phyloP scores from a whole-genome alignment of 2,329 filamentous ascomycete species.

The Fusarium transvaalense region DNA sequence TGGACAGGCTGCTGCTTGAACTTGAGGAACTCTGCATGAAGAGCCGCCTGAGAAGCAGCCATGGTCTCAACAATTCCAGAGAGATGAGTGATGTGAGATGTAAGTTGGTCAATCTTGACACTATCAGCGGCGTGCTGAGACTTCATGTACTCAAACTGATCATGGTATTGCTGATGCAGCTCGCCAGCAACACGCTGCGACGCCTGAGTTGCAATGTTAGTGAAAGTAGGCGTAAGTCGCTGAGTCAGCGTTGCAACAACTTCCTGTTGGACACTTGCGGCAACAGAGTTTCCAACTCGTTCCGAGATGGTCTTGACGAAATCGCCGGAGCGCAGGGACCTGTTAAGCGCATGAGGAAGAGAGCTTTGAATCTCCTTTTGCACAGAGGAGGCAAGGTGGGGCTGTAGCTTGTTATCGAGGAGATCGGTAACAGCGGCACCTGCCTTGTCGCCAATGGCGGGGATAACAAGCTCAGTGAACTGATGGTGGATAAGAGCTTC shows the following conservation, averaged over 20 bases:
- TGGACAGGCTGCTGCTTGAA: conserved; percentile 64
- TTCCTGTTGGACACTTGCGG: conserved; percentile 76
- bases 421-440: conserved; percentile 77
- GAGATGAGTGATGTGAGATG: conserved; percentile 73
- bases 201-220: conserved; percentile 72
- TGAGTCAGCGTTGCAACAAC: conserved; percentile 71
- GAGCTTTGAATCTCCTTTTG: conserved; percentile 79
- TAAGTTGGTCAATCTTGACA: conserved; percentile 79
- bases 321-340: conserved; percentile 76
- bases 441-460: conserved; percentile 76
- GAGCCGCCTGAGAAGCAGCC: conserved; percentile 75
- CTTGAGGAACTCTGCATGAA: conserved; percentile 74
- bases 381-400: conserved; percentile 73
- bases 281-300: conserved; percentile 75
- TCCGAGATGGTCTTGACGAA: conserved; percentile 78
- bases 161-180: conserved; percentile 71
- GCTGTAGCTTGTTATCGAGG: conserved; percentile 75
- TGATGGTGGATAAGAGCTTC: conserved; percentile 80
- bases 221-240: conserved; percentile 75
- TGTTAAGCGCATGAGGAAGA: conserved; percentile 72
- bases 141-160: conserved; percentile 64
- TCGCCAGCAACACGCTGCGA: conserved; percentile 76
- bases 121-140: conserved; percentile 64
- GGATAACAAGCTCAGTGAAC: conserved; percentile 81
- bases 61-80: conserved; percentile 77